Evolutionary conservation across 1,284 basidiomycete species (phyloP).

Genomic region (Fomes fomentarius): DNA sequence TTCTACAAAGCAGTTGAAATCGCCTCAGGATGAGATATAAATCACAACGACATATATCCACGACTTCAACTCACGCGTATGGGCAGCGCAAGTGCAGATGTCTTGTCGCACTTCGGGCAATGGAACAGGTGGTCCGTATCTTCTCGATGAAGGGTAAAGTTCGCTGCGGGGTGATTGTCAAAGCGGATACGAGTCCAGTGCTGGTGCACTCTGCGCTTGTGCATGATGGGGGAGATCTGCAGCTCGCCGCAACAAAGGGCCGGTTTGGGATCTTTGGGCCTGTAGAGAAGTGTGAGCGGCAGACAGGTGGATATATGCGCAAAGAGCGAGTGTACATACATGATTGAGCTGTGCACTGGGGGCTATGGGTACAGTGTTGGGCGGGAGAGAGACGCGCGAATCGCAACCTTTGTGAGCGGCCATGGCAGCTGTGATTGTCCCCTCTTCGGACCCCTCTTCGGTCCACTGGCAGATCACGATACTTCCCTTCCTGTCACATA

Average conservation of each 20-base stretch:
- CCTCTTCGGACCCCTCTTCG: background rate
- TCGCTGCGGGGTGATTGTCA: constrained; percentile 7
- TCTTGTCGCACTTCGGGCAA: constrained; percentile 18
- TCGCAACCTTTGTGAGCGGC: too few species aligned
- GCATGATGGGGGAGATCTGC: constrained; percentile 16
- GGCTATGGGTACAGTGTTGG: too few species aligned
- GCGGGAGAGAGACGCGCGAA: too few species aligned
- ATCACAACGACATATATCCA: too few species aligned
- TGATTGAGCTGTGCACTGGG: too few species aligned
- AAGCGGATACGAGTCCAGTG: constrained; percentile 18
- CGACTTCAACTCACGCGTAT: constrained; percentile 18
- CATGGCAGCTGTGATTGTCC: too few species aligned
- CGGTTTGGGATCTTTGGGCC: constrained; percentile 17
- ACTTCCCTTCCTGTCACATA: background rate
- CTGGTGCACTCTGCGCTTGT: constrained; percentile 20
- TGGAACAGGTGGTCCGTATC: constrained; percentile 15
- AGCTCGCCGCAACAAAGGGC: constrained; percentile 19
- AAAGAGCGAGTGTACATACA: too few species aligned
- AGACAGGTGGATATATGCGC: too few species aligned
- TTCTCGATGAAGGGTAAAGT: constrained; percentile 15
- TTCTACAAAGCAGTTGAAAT: background rate
- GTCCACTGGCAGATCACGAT: background rate
- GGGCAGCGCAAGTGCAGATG: constrained; percentile 11
- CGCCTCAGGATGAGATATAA: too few species aligned
- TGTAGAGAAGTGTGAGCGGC: background rate